Evolutionary conservation across 2,329 filamentous ascomycete species (phyloP).

Genomic region (Scedosporium aurantiacum): DNA sequence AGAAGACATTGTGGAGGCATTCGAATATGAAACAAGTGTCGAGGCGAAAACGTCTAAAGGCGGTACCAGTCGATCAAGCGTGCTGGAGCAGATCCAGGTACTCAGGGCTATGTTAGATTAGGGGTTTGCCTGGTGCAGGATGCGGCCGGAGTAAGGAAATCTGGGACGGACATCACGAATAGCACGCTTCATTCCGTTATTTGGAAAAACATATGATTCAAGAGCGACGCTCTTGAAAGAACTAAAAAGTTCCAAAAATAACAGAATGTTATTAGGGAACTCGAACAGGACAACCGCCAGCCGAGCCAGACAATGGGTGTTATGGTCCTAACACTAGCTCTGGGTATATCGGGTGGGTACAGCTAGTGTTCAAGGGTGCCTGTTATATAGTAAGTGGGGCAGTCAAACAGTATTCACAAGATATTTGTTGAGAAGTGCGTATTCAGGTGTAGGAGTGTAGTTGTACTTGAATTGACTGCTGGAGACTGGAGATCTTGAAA

Average conservation of each 20-base stretch:
- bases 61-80: conserved; percentile 58
- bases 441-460: too few relatives aligned
- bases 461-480: too few relatives aligned
- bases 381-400: too few relatives aligned
- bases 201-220: background rate
- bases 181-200: background rate
- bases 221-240: background rate
- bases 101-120: conserved; percentile 23
- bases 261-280: background rate
- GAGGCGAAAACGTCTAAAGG: conserved; percentile 58
- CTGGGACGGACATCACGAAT: background rate
- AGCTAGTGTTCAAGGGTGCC: too few relatives aligned
- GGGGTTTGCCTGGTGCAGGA: conserved; percentile 12
- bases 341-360: too few relatives aligned
- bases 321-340: too few relatives aligned
- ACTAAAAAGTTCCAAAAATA: background rate
- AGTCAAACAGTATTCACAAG: too few relatives aligned
- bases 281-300: background rate
- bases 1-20: conserved; percentile 51
- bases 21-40: conserved; percentile 63
- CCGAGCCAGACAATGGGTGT: background rate
- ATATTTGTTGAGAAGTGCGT: too few relatives aligned
- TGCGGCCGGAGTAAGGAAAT: background rate
- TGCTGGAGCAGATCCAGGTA: conserved; percentile 47
- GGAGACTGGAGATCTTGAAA: too few relatives aligned